Conservation (phyloP, 2,329 filamentous ascomycete genomes). For the Alternaria metachromatica region DNA sequence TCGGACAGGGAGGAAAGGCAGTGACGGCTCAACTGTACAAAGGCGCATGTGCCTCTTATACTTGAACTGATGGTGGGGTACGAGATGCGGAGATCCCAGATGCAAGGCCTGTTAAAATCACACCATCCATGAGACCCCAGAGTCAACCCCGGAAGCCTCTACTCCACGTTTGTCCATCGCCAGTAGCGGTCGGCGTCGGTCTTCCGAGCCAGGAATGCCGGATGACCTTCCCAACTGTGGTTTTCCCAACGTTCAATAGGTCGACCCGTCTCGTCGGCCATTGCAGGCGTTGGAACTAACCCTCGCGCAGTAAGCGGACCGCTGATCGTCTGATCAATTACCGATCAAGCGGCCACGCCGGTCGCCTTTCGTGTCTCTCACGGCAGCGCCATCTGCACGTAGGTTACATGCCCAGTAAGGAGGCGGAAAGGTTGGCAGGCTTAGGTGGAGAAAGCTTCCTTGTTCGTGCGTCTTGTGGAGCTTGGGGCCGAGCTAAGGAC, state of each 20-base stretch:
- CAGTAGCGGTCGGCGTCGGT: not conserved
- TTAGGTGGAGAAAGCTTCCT: slow-evolving; percentile 29
- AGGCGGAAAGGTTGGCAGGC: slow-evolving; percentile 15
- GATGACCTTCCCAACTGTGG: slow-evolving; percentile 4
- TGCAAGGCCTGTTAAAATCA: not conserved
- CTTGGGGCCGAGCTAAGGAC: slow-evolving; percentile 14
- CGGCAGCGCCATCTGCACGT: not conserved
- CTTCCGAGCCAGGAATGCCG: not conserved
- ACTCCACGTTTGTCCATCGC: slow-evolving; percentile 4
- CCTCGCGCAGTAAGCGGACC: slow-evolving; percentile 1
- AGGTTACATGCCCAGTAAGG: slow-evolving; percentile 24
- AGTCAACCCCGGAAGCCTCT: not conserved
- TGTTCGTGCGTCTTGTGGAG: slow-evolving; percentile 15
- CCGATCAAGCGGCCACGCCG: not conserved
- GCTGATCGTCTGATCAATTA: slow-evolving; percentile 3
- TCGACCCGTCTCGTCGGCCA: not conserved
- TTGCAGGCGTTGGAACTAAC: slow-evolving; percentile 3
- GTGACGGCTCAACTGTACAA: not conserved
- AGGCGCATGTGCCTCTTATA: slow-evolving; percentile 5
- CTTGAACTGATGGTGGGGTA: slow-evolving; percentile 3
- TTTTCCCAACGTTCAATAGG: slow-evolving; percentile 1
- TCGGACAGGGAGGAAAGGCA: slow-evolving; percentile 5
- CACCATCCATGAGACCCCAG: slow-evolving; percentile 6
- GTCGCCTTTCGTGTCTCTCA: not conserved
- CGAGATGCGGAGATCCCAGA: slow-evolving; percentile 4